These are phyloP conservation scores for Hyaloscypha hepaticicola DNA, from an alignment of 495 filamentous ascomycete genomes.

Conservation along the genomic window DNA sequence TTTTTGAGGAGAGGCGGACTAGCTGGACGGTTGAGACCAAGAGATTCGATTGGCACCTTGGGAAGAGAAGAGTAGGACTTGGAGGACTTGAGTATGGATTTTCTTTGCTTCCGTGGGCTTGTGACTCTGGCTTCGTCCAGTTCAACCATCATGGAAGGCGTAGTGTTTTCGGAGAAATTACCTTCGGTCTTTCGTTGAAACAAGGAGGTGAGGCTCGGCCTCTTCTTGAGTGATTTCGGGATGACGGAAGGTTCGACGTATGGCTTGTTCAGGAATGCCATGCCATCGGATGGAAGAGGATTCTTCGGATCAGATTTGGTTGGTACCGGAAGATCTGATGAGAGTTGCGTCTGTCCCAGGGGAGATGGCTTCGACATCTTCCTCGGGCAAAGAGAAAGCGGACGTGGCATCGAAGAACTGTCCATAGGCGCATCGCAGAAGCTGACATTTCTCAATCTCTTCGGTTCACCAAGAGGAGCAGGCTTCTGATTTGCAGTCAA, in stretches of 20 bases:
- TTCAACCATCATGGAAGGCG: not conserved
- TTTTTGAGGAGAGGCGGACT: too few relatives aligned
- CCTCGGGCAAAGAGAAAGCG: not conserved
- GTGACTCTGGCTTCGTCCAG: not conserved
- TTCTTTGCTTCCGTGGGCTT: not conserved
- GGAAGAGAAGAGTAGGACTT: not conserved
- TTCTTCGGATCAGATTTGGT: not conserved
- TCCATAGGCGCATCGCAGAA: not conserved
- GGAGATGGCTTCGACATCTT: not conserved
- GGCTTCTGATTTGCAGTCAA: too few relatives aligned
- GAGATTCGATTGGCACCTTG: not conserved
- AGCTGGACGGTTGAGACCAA: too few relatives aligned
- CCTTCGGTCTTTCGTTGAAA: not conserved
- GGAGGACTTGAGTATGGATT: not conserved
- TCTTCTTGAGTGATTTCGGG: not conserved
- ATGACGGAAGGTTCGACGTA: not conserved
- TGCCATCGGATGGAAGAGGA: slow-evolving; percentile 1
- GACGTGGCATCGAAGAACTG: not conserved
- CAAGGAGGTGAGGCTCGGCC: not conserved
- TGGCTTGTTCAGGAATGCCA: not conserved
- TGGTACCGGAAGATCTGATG: not conserved
- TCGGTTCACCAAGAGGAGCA: not conserved
- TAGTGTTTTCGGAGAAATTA: too few relatives aligned
- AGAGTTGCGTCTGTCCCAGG: not conserved
- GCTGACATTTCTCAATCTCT: not conserved